Evolutionary conservation across 345 rosid species (phyloP).

Genomic region (Garcia nutans): DNA sequence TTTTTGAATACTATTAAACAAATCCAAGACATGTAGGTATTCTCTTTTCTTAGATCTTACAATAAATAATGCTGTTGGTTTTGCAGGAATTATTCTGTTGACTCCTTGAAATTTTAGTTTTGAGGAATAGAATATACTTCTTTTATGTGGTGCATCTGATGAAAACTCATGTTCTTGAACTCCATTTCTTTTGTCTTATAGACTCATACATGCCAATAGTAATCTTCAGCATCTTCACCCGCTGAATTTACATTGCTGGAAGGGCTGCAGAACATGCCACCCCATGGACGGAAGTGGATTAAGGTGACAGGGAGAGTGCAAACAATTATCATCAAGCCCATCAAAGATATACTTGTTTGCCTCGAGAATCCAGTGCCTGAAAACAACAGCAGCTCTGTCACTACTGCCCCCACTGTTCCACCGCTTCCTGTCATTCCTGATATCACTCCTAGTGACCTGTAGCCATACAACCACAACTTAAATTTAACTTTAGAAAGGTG

Average conservation of each 20-base stretch:
- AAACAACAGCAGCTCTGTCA: conserved; percentile 60
- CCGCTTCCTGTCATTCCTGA: conserved; percentile 88
- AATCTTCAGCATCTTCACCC: conserved; percentile 15
- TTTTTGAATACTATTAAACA: not conserved
- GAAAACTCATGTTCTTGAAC: not conserved
- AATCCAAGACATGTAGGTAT: not conserved
- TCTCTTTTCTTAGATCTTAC: not conserved
- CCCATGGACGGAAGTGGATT: conserved; percentile 58
- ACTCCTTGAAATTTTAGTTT: not conserved
- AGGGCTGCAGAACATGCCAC: conserved; percentile 59
- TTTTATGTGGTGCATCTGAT: not conserved
- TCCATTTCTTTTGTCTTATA: conserved; percentile 4
- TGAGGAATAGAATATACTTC: not conserved
- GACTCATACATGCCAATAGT: conserved; percentile 40
- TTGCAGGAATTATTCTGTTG: not conserved
- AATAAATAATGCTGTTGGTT: not conserved
- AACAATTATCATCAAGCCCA: conserved; percentile 69
- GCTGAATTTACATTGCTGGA: conserved; percentile 18
- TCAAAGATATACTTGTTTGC: conserved; percentile 74
- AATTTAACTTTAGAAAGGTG: not conserved
- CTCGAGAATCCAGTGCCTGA: conserved; percentile 50
- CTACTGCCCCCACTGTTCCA: conserved; percentile 75
- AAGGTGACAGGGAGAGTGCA: conserved; percentile 48
- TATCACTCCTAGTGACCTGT: conserved; percentile 81
- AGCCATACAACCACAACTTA: not conserved